Percentiles rank a stretch among this genome's conserved stretches.
Conservation (phyloP, 2,329 filamentous ascomycete genomes). For the Rhexocercosporidium sp. region DNA sequence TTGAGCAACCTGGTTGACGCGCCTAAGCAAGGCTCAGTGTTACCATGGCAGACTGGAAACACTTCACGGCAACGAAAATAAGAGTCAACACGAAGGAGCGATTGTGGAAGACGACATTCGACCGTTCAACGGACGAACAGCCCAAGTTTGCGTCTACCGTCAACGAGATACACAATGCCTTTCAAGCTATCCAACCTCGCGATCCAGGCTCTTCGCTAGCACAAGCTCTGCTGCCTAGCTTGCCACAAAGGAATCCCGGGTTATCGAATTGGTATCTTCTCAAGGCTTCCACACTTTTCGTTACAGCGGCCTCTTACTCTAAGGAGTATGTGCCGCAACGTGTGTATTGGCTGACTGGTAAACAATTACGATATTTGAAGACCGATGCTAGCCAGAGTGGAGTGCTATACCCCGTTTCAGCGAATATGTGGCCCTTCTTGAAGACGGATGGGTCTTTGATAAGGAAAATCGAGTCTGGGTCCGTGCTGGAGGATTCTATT, state of each 20-base stretch:
- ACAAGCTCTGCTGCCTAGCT: conserved; percentile 34
- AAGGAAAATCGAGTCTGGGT: too few relatives aligned
- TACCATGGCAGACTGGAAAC: too few relatives aligned
- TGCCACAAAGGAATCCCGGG: conserved; percentile 19
- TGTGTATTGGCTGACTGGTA: conserved; percentile 7
- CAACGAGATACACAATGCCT: too few relatives aligned
- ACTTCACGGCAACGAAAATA: too few relatives aligned
- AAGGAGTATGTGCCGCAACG: background rate
- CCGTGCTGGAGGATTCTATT: too few relatives aligned
- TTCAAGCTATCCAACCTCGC: too few relatives aligned
- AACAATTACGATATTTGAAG: background rate
- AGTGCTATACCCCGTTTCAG: background rate
- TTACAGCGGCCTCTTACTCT: conserved; percentile 38
- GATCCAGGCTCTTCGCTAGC: background rate
- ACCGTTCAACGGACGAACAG: too few relatives aligned
- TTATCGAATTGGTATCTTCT: conserved; percentile 49
- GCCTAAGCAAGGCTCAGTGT: too few relatives aligned
- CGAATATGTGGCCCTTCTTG: background rate
- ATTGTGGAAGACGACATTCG: too few relatives aligned
- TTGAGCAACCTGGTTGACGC: too few relatives aligned
- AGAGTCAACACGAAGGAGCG: too few relatives aligned
- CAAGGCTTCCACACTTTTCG: conserved; percentile 46
- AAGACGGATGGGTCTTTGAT: background rate
- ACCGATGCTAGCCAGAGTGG: background rate
- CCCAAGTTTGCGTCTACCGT: too few relatives aligned